Evolutionary conservation across 306 rosid species (phyloP), one percentile per base, ranked within the genome.

Genomic region (Cicer pinnatifidum): DNA sequence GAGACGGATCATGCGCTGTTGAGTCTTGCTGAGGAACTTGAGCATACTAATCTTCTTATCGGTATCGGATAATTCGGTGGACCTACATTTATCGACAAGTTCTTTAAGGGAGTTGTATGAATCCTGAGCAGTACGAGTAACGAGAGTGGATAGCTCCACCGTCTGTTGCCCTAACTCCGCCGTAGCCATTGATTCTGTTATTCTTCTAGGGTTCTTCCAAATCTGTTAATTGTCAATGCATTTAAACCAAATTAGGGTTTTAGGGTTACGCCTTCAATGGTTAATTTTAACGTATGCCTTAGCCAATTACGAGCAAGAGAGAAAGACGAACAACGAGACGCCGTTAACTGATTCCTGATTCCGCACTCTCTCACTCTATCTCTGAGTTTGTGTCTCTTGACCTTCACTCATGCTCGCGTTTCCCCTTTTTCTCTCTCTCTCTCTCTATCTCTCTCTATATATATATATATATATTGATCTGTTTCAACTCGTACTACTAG

Each of bases 1-100:
- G 85, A 94, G 99, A 8, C 99, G 89, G 66, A 94, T 91, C 96
- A 94, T 89, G 6, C 99, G 89, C 83, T 94, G 99, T 73, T 88
- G 97, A 59, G 99, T 94, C 90, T 94, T 94, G 84, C 65, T 84
- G 9, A 94, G 80, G 82, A 87, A 89, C 85, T 94, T 94, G 72
- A 94, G 96, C 68, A 94, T 78, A 82, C 76, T 82, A 67, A 91
- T 82, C 77, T 90, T 94, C 91, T 87, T 94, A 39, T 94, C 97
- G 17, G 92, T 79, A 69, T 94, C 99, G 37, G 96, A 88, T 8
- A 82, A 84, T 53, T 88, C 91, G 17, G 87, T 28, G 71, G 91
- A 86, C 86, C 84, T 85, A 62, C 90, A 87, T 75, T 91, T 94
- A 9, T 94, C 95, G 11, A 87, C 88, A 20, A 94, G 90, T 61